Percentiles rank a stretch among this genome's conserved stretches.
phyloP scores from a whole-genome alignment of 169 alveolate genomes.

The Perkinsus olseni region DNA sequence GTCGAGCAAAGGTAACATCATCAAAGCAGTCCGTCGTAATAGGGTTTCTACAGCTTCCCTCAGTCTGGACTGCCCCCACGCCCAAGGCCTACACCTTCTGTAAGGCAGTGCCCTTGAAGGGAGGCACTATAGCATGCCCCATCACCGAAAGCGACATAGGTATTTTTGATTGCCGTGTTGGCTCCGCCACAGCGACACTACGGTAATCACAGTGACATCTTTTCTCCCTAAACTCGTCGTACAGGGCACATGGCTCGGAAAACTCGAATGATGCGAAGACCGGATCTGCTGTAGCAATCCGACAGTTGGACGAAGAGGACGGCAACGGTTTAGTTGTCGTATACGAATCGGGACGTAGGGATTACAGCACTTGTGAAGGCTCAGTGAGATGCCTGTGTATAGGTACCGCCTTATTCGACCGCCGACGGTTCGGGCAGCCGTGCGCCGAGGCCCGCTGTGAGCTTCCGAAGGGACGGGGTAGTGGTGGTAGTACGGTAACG shows the following conservation, averaged over 20 bases:
- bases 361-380: neutral
- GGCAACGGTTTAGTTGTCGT: neutral
- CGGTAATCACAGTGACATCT: neutral
- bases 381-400: neutral
- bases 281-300: neutral
- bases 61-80: neutral
- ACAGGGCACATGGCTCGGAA: neutral
- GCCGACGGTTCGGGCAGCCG: neutral
- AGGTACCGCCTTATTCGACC: neutral
- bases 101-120: neutral
- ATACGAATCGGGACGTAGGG: neutral
- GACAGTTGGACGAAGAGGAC: neutral
- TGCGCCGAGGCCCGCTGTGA: too few species aligned
- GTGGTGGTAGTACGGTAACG: neutral
- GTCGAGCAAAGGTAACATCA: neutral
- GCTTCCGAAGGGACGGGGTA: too few species aligned
- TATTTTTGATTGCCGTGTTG: neutral
- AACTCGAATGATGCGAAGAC: neutral
- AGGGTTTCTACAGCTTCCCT: neutral
- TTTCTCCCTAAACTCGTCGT: neutral
- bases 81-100: neutral
- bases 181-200: neutral
- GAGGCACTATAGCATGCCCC: neutral
- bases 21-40: too few species aligned
- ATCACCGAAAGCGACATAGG: neutral